Percentiles rank a stretch among this genome's conserved stretches.
phyloP scores from a whole-genome alignment of 2,329 filamentous ascomycete species.

The Trichoderma sp. region DNA sequence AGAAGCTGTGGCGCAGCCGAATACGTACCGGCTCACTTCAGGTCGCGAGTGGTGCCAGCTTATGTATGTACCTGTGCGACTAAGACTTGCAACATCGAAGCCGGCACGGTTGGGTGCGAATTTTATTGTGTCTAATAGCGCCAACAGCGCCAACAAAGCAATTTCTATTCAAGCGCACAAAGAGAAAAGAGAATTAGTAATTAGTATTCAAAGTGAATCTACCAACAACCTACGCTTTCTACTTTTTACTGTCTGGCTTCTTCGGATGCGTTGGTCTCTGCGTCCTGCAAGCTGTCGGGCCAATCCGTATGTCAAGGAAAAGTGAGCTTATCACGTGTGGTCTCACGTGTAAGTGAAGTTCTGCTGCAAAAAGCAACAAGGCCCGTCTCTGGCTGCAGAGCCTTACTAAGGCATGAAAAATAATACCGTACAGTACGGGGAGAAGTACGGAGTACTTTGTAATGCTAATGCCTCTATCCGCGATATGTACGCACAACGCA shows the following conservation, averaged over 20 bases:
- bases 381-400: not conserved
- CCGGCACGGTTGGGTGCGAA: not conserved
- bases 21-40: conserved; percentile 10
- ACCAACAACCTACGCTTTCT: not conserved
- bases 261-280: not conserved
- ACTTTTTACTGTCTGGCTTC: not conserved
- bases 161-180: not conserved
- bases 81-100: not conserved
- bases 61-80: not conserved
- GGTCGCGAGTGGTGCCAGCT: not conserved
- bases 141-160: not conserved
- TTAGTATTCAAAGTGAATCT: not conserved
- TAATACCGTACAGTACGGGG: not conserved
- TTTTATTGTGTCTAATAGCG: not conserved
- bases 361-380: not conserved
- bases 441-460: not conserved
- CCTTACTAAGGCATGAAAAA: not conserved
- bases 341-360: not conserved
- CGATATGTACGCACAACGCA: not conserved
- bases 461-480: conserved; percentile 11
- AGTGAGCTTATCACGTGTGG: not conserved
- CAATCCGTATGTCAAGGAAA: not conserved
- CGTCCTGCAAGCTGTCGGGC: not conserved
- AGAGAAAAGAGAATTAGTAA: too few relatives aligned
- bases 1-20: conserved; percentile 7